Evolutionary conservation across 1,284 basidiomycete genomes (phyloP).

Genomic region (Amylostereum areolatum): DNA sequence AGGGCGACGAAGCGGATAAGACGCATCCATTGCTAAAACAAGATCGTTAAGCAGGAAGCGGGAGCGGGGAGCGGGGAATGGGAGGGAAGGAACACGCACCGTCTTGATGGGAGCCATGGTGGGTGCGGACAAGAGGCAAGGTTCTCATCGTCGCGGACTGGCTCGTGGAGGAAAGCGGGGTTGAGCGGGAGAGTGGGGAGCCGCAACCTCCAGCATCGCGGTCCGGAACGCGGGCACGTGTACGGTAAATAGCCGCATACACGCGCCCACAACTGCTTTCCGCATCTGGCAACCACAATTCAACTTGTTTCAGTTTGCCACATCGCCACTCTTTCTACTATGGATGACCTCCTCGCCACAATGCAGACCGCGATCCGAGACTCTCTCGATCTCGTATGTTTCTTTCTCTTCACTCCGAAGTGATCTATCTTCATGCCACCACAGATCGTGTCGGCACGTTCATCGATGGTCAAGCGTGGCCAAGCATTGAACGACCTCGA

Average conservation of each 20-base stretch:
- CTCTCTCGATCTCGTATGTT: slow-evolving; percentile 59
- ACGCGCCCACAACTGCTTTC: not conserved
- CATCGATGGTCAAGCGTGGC: slow-evolving; percentile 41
- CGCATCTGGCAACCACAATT: not conserved
- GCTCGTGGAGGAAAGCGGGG: not conserved
- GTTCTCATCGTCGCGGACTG: not conserved
- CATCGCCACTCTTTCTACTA: slow-evolving; percentile 12
- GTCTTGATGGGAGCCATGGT: slow-evolving; percentile 57
- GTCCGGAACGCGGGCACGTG: not conserved
- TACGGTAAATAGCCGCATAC: not conserved
- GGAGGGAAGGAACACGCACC: slow-evolving; percentile 27
- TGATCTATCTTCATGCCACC: slow-evolving; percentile 8
- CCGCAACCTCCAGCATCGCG: too few relatives aligned
- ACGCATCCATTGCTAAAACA: slow-evolving; percentile 64
- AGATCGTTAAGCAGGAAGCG: not conserved
- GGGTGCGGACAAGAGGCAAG: slow-evolving; percentile 5
- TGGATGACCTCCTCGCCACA: slow-evolving; percentile 34
- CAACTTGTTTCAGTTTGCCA: not conserved
- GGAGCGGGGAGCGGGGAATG: not conserved
- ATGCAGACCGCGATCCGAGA: slow-evolving; percentile 29
- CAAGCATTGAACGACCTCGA: slow-evolving; percentile 54
- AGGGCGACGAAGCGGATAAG: slow-evolving; percentile 78
- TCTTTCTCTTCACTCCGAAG: not conserved
- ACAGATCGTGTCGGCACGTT: slow-evolving; percentile 57
- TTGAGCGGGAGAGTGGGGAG: not conserved